Conservation (phyloP, 2,329 filamentous ascomycete genomes). For the Leptosphaerulina australis region DNA sequence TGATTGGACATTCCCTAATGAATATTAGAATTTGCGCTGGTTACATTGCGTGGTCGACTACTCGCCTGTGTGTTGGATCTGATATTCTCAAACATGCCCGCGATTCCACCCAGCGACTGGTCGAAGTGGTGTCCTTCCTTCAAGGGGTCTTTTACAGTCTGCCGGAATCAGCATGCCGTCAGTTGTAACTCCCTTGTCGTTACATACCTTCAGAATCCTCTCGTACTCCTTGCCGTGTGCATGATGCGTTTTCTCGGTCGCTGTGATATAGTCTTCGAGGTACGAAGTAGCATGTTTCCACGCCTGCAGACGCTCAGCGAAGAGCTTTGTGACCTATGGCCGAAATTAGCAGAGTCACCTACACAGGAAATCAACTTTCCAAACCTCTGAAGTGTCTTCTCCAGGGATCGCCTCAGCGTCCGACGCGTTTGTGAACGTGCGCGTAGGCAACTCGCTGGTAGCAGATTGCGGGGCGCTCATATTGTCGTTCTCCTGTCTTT, state of each 20-base stretch:
- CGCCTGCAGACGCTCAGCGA: slow-evolving; percentile 85
- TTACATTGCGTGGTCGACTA: not conserved
- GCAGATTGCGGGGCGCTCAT: slow-evolving; percentile 45
- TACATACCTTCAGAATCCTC: slow-evolving; percentile 79
- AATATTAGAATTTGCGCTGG: slow-evolving; percentile 2
- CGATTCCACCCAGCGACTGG: slow-evolving; percentile 82
- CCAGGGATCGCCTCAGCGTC: slow-evolving; percentile 56
- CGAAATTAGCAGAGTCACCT: not conserved
- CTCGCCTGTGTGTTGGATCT: slow-evolving; percentile 80
- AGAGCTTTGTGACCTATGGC: slow-evolving; percentile 59
- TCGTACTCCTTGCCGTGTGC: slow-evolving; percentile 93
- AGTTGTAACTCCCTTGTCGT: accelerated
- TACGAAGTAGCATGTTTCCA: slow-evolving; percentile 96
- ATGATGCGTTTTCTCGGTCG: slow-evolving; percentile 85
- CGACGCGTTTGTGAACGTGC: slow-evolving; percentile 41
- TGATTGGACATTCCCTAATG: slow-evolving; percentile 79
- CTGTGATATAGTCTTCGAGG: slow-evolving; percentile 85
- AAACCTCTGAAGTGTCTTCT: slow-evolving; percentile 55
- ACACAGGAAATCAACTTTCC: not conserved
- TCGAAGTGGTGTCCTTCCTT: slow-evolving; percentile 94
- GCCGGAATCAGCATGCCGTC: slow-evolving; percentile 12
- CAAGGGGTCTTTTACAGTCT: slow-evolving; percentile 85
- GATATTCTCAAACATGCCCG: slow-evolving; percentile 92
- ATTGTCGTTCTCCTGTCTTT: not conserved
- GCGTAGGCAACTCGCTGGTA: slow-evolving; percentile 39